Conservation (phyloP, 371 early-diverging fungal species). For the Nematocida homosporus region DNA sequence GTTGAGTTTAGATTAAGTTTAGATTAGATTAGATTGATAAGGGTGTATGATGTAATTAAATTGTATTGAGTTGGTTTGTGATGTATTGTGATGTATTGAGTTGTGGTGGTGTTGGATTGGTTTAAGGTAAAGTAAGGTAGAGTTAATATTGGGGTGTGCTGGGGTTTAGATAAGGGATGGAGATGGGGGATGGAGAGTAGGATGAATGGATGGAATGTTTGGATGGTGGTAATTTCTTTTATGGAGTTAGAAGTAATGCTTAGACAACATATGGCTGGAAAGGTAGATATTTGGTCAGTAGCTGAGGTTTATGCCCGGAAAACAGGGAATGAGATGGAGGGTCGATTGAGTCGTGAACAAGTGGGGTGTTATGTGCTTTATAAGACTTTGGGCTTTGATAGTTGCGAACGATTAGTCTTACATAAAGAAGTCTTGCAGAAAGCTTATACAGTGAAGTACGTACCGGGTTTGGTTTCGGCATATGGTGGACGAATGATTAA, state of each 20-base stretch:
- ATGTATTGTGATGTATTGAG: no score
- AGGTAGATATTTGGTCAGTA: neutral
- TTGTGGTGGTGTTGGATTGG: no score
- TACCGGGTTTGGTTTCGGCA: slow-evolving; percentile 40
- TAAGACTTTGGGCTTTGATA: neutral
- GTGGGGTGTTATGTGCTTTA: slow-evolving; percentile 26
- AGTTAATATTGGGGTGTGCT: no score
- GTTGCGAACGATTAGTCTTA: neutral
- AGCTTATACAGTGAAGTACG: slow-evolving; percentile 15
- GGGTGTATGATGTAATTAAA: no score
- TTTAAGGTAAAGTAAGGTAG: no score
- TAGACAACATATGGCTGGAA: slow-evolving; percentile 6
- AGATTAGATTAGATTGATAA: no score
- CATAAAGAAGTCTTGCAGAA: slow-evolving; percentile 17
- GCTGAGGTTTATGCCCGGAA: neutral
- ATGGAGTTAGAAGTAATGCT: neutral
- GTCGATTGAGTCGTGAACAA: neutral
- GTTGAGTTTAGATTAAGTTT: no score
- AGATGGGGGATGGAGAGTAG: no score
- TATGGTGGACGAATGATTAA: slow-evolving; percentile 14
- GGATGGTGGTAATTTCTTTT: no score
- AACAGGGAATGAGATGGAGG: neutral
- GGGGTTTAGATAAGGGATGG: no score
- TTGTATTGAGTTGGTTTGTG: no score
- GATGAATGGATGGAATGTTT: no score